Conservation (phyloP, 768 basidiomycete genomes). For the Clitopilus hobsonii region DNA sequence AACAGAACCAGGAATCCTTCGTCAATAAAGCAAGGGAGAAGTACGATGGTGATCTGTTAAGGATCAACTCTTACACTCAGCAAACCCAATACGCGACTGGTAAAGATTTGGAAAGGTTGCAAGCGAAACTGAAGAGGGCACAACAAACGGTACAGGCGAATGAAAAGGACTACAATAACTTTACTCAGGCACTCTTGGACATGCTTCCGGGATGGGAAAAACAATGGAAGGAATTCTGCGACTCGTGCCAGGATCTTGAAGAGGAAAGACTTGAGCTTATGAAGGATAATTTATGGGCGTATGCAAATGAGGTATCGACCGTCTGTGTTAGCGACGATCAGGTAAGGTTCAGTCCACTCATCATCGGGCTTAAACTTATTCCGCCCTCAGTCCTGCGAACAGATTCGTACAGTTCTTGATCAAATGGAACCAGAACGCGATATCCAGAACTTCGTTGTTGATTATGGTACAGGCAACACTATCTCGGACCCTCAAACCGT, state of each 20-base stretch:
- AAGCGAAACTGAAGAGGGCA: slow-evolving; percentile 76
- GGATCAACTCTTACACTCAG: slow-evolving; percentile 87
- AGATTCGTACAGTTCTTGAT: slow-evolving; percentile 79
- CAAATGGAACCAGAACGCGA: slow-evolving; percentile 82
- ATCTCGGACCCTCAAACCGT: slow-evolving; percentile 79
- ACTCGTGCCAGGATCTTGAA: slow-evolving; percentile 94
- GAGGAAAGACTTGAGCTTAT: slow-evolving; percentile 92
- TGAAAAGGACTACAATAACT: slow-evolving; percentile 85
- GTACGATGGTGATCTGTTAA: slow-evolving; percentile 83
- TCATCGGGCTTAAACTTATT: slow-evolving; percentile 3
- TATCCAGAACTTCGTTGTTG: slow-evolving; percentile 78
- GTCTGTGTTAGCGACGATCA: slow-evolving; percentile 95
- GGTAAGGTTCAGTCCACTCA: slow-evolving; percentile 35
- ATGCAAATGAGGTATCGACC: slow-evolving; percentile 90
- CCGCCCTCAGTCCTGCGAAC: slow-evolving; percentile 76
- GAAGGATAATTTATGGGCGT: slow-evolving; percentile 93
- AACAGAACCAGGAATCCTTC: slow-evolving; percentile 79
- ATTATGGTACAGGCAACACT: slow-evolving; percentile 80
- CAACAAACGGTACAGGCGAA: slow-evolving; percentile 86
- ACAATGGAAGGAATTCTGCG: slow-evolving; percentile 94
- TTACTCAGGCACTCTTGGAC: slow-evolving; percentile 70
- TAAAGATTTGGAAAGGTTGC: slow-evolving; percentile 82
- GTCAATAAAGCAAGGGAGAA: slow-evolving; percentile 86
- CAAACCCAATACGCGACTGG: slow-evolving; percentile 83
- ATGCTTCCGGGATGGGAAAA: slow-evolving; percentile 80